phyloP scores from a whole-genome alignment of 148 eudicot genomes.

The Fallopia convolvulus region DNA sequence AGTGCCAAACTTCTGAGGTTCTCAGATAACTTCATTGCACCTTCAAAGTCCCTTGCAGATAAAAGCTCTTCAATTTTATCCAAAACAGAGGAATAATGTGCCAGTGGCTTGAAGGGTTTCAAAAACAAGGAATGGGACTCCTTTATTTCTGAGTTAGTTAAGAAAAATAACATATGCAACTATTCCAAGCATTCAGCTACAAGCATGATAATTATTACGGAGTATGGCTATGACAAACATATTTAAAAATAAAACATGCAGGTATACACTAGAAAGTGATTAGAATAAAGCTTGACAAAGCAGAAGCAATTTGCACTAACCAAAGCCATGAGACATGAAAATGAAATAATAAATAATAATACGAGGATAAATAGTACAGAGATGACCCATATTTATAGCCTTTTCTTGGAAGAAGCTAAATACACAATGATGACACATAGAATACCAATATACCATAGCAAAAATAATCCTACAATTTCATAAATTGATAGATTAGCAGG shows the following conservation, averaged over 20 bases:
- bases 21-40: constrained; percentile 62
- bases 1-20: constrained; percentile 79
- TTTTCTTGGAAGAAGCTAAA: background rate
- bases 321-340: background rate
- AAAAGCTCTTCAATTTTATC: constrained; percentile 58
- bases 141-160: constrained; percentile 63
- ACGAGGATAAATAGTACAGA: background rate
- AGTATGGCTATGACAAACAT: background rate
- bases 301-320: background rate
- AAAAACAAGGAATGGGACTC: constrained; percentile 63
- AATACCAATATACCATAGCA: background rate
- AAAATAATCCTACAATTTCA: background rate
- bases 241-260: background rate
- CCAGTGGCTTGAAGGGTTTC: constrained; percentile 82
- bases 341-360: background rate
- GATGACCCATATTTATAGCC: background rate
- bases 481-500: background rate
- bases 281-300: background rate
- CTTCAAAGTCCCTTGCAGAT: constrained; percentile 48
- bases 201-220: background rate
- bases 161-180: constrained; percentile 19
- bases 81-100: constrained; percentile 46
- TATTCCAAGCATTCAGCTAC: background rate
- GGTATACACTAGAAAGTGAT: background rate
- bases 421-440: background rate